A percentile compares a stretch with the other conserved stretches of the same genome.
Conservation (phyloP, 179 eudicot species). For the Drosera spatulata region DNA sequence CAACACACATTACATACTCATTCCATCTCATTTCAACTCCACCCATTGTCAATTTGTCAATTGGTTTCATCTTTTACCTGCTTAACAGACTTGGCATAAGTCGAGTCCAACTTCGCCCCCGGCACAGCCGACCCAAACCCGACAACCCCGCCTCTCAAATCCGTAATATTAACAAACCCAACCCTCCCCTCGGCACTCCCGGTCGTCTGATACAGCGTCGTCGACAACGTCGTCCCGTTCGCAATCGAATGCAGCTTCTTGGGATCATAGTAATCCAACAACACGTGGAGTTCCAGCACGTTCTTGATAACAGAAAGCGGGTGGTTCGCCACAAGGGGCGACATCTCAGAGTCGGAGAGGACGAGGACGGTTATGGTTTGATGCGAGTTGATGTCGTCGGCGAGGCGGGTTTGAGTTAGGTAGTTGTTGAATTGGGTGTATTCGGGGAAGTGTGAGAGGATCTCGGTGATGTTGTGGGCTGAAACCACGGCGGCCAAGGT, state of each 20-base stretch:
- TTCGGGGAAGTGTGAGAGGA: constrained; percentile 40
- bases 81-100: constrained; percentile 46
- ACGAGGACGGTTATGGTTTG: constrained; percentile 66
- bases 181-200: constrained; percentile 29
- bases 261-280: constrained; percentile 74
- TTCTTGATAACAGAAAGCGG: constrained; percentile 55
- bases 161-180: constrained; percentile 73
- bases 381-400: constrained; percentile 75
- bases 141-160: constrained; percentile 57
- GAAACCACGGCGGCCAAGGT: constrained; percentile 7
- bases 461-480: constrained; percentile 68
- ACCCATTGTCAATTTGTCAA: constrained; percentile 65
- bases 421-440: constrained; percentile 36
- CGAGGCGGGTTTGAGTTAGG: constrained; percentile 61
- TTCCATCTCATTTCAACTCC: constrained; percentile 18
- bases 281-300: constrained; percentile 48
- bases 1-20: no score
- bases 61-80: constrained; percentile 53
- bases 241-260: constrained; percentile 57
- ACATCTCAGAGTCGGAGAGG: constrained; percentile 41
- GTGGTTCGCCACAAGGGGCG: constrained; percentile 27
- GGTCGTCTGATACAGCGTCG: constrained; percentile 78
- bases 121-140: constrained; percentile 57
- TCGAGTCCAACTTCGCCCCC: constrained; percentile 45
- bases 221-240: constrained; percentile 44